Evolutionary conservation across 2,329 filamentous ascomycete species (phyloP).

Genomic region (Trichoderma oligosporum): DNA sequence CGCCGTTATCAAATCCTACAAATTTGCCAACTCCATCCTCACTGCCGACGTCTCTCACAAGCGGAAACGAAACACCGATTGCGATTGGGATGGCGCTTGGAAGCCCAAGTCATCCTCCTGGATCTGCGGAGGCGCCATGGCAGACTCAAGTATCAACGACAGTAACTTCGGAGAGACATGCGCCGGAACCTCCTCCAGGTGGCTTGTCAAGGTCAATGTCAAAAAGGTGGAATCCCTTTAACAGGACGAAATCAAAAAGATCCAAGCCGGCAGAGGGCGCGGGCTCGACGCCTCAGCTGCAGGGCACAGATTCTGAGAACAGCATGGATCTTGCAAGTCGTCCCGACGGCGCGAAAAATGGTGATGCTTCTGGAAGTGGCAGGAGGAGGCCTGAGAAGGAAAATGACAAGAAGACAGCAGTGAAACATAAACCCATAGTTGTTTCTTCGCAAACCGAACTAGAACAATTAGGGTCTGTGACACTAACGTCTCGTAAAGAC

Average conservation of each 20-base stretch:
- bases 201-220: conserved; percentile 42
- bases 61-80: conserved; percentile 28
- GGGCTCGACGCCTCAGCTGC: background rate
- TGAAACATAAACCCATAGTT: background rate
- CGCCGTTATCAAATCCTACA: conserved; percentile 35
- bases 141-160: conserved; percentile 28
- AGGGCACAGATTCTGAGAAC: background rate
- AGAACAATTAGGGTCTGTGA: background rate
- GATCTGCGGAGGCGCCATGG: conserved; percentile 27
- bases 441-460: background rate
- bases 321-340: background rate
- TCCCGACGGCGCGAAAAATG: background rate
- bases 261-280: conserved; percentile 16
- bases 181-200: conserved; percentile 24
- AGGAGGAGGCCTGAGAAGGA: background rate
- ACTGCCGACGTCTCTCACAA: background rate
- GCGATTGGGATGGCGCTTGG: conserved; percentile 72
- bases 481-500: background rate
- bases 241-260: conserved; percentile 38
- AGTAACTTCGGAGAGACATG: conserved; percentile 24
- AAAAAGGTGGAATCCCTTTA: conserved; percentile 59
- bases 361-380: background rate
- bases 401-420: background rate
- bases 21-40: conserved; percentile 40
- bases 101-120: conserved; percentile 54